Base-by-base conservation (phyloP, 352 stramenopile genomes). In the Pythium brassicae region DNA sequence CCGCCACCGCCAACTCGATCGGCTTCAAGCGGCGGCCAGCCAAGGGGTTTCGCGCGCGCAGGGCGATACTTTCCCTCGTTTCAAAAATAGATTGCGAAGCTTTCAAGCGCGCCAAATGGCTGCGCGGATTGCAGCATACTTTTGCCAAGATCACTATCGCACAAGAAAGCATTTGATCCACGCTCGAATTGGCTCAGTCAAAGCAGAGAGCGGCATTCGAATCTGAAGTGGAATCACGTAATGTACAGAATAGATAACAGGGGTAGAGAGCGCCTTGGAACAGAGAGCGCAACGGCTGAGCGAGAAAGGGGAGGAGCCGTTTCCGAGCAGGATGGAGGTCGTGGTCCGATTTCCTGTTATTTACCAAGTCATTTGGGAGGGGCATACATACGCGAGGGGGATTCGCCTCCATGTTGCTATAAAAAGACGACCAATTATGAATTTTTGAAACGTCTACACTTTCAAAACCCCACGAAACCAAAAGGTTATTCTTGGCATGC, bases 361-460 rank as follows among this genome's bases (percentile, higher is more conserved):
- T 1, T 10, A 4, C 10, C 17, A 22, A 44, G 15, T 23, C 15
- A 22, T 12, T 8, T 4, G 20, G 40, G n/a, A 45, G 40, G 40
- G 40, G 40, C 40, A 45, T n/a, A 25, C 40, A 45, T 20, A 6
- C 15, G 40, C 17, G 40, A 45, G 6, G 19, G 17, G 17, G 39
- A 44, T 22, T 22, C 39, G 39, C 39, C 39, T 22, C 39, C 17
- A 9, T n/a, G 40, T 45, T 12, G 9, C 19, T 49, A 55, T 48
- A 65, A 68, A 46, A 26, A 46, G 23, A 37, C 45, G 17, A 50
- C 20, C 12, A 65, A 62, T 63, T 76, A 74, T 76, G 68, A 73
- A 71, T 63, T 53, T 71, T 74, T 71, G 62, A 74, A 73, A 73
- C 53, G 26, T 17, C 32, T 3, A 43, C 37, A 43, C 37, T n/a